Evolutionary conservation across 345 rosid genomes (phyloP), one percentile per base, ranked within the genome.

Genomic region (Chamaenerion angustifolium): DNA sequence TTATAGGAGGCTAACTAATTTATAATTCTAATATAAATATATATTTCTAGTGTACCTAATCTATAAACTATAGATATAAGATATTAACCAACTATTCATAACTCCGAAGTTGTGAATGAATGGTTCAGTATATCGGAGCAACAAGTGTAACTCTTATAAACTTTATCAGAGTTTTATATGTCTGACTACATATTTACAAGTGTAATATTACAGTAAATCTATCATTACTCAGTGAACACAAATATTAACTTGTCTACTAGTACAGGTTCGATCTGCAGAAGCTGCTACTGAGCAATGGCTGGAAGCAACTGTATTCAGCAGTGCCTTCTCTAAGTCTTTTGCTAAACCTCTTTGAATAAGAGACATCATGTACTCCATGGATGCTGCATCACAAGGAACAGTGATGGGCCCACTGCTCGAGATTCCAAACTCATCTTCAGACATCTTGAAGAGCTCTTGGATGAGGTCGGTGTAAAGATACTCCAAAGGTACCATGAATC

Each of bases 371-470:
- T 70, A 54, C 37, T 67, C 61, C 71, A 64, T 58, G 48, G 64
- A 64, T 0, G 47, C 31, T 1, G 66, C 64, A 42, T 69, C 69
- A 49, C 72, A 67, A 10, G 73, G 69, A 27, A 72, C 45, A 1
- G 51, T 69, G 50, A 76, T 58, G 12, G 62, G 71, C 2, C 67
- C 58, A 1, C 55, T 13, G 11, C 58, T 48, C 0, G 72, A 64
- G 4, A 56, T 45, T 17, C 71, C 81, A 17, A 56, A 59, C 52
- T 69, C 75, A 23, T 76, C 70, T 49, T 66, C 68, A n/a, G 70
- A 65, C 44, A 60, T 23, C 7, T 0, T 40, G 46, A 68, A 51
- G 16, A 73, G 64, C 54, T 65, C 55, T 12, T 50, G 35, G 8
- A 56, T 55, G 46, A 73, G 43, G 9, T 41, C 13, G 8, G 47